Conservation (phyloP, 1,284 basidiomycete genomes). For the Sparassis latifolia region DNA sequence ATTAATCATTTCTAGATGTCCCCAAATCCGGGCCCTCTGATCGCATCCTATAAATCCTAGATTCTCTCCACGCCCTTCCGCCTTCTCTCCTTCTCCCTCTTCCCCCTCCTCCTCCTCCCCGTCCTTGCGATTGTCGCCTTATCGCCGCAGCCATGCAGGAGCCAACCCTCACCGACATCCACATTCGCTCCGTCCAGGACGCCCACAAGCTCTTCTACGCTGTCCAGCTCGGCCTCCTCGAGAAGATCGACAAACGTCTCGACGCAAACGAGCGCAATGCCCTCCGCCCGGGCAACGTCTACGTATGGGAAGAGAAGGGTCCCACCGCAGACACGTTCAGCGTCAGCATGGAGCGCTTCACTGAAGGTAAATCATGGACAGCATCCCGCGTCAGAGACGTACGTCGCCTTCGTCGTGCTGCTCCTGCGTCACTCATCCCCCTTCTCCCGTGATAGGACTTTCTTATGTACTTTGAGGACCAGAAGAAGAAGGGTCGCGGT, state of each 20-base stretch:
- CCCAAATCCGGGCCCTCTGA: slow-evolving; percentile 3
- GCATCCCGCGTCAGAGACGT: slow-evolving; percentile 33
- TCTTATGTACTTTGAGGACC: slow-evolving; percentile 37
- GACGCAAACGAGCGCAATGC: slow-evolving; percentile 35
- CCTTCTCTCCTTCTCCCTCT: slow-evolving; percentile 16
- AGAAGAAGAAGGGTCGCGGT: slow-evolving; percentile 21
- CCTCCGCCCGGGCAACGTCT: slow-evolving; percentile 34
- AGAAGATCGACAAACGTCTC: slow-evolving; percentile 36
- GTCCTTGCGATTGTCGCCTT: slow-evolving; percentile 10
- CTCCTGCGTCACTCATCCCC: slow-evolving; percentile 1
- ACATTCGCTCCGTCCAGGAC: slow-evolving; percentile 33
- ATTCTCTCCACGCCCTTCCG: background rate
- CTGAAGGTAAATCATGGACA: slow-evolving; percentile 35
- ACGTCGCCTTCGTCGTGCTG: slow-evolving; percentile 10
- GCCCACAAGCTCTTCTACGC: slow-evolving; percentile 40
- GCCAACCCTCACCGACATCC: slow-evolving; percentile 32
- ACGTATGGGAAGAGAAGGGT: slow-evolving; percentile 39
- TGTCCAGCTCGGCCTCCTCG: slow-evolving; percentile 31
- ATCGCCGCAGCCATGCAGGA: slow-evolving; percentile 24
- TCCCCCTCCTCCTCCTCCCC: slow-evolving; percentile 13
- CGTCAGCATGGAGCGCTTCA: slow-evolving; percentile 36
- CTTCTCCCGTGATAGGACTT: slow-evolving; percentile 27
- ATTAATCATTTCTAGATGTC: background rate
- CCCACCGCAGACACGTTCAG: slow-evolving; percentile 31
- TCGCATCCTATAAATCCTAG: slow-evolving; percentile 19